Conservation (phyloP, 164 flowering plant genomes). For the Macadamia tetraphylla region DNA sequence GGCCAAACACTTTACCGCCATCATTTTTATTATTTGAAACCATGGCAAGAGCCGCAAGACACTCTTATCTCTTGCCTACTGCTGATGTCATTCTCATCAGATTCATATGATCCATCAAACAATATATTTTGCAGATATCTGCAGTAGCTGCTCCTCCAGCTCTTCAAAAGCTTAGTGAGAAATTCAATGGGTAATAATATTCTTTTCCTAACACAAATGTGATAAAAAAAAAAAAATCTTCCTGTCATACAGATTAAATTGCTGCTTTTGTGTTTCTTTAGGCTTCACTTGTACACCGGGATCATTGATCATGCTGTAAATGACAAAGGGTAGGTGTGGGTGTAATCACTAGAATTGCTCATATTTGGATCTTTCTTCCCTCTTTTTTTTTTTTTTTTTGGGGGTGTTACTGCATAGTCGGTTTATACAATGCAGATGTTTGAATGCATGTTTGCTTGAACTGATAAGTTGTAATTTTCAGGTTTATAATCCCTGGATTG, state of each 20-base stretch:
- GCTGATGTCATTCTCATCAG: background rate
- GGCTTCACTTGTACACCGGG: conserved; percentile 89
- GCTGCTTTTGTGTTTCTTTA: conserved; percentile 21
- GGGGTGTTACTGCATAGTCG: too few species aligned
- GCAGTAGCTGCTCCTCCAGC: conserved; percentile 98
- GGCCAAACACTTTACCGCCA: too few species aligned
- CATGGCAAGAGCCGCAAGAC: too few species aligned
- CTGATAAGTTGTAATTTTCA: conserved; percentile 24
- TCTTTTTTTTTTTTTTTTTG: too few species aligned
- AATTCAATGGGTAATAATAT: conserved; percentile 71
- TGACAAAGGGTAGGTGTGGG: conserved; percentile 66
- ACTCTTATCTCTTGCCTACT: background rate
- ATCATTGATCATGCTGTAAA: conserved; percentile 74
- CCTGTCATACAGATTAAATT: background rate
- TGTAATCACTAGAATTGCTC: background rate
- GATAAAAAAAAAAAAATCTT: background rate
- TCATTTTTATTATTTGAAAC: too few species aligned
- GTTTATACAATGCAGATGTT: background rate
- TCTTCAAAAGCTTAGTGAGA: conserved; percentile 87
- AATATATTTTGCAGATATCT: conserved; percentile 50
- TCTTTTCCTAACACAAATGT: background rate
- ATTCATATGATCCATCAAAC: background rate
- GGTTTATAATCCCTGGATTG: conserved; percentile 87
- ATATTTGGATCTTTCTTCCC: background rate
- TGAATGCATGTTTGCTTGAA: background rate